phyloP scores from a whole-genome alignment of 1,139 yeast species.

The Schwanniomyces etchellsii region DNA sequence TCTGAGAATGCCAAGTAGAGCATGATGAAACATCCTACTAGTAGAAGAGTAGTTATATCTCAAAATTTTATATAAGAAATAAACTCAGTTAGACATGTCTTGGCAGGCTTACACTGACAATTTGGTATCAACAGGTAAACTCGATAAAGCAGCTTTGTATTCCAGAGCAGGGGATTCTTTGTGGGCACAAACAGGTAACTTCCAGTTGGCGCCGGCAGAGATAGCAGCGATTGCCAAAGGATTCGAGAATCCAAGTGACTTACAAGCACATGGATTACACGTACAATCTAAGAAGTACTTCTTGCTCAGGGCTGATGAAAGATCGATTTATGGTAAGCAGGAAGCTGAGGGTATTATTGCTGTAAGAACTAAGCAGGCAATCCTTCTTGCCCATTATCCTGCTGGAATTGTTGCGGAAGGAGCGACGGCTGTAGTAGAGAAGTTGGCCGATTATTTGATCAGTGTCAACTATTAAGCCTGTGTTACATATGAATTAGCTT shows the following conservation, averaged over 20 bases:
- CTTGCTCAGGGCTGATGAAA: constrained; percentile 81
- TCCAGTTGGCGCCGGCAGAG: constrained; percentile 66
- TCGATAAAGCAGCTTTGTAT: constrained; percentile 89
- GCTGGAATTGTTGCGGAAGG: constrained; percentile 88
- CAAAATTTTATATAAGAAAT: too few relatives aligned
- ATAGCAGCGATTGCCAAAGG: constrained; percentile 72
- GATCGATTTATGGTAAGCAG: constrained; percentile 92
- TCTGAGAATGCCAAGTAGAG: too few relatives aligned
- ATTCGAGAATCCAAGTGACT: constrained; percentile 68
- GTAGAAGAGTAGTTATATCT: too few relatives aligned
- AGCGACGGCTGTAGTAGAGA: constrained; percentile 91
- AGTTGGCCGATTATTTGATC: constrained; percentile 90
- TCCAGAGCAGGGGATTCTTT: constrained; percentile 92
- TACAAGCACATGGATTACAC: constrained; percentile 84
- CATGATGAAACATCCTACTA: too few relatives aligned
- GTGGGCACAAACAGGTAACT: constrained; percentile 84
- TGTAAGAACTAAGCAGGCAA: constrained; percentile 91
- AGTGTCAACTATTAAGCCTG: constrained; percentile 35
- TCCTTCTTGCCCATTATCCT: constrained; percentile 92
- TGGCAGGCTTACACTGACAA: constrained; percentile 90
- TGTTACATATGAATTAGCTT: too few relatives aligned
- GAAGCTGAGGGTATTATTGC: constrained; percentile 82
- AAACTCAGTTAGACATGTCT: constrained; percentile 20
- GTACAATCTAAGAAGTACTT: constrained; percentile 83
- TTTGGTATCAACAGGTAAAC: constrained; percentile 75